These are phyloP conservation scores for Trametes elegans DNA, from an alignment of 768 basidiomycete species.

Conservation along the genomic window DNA sequence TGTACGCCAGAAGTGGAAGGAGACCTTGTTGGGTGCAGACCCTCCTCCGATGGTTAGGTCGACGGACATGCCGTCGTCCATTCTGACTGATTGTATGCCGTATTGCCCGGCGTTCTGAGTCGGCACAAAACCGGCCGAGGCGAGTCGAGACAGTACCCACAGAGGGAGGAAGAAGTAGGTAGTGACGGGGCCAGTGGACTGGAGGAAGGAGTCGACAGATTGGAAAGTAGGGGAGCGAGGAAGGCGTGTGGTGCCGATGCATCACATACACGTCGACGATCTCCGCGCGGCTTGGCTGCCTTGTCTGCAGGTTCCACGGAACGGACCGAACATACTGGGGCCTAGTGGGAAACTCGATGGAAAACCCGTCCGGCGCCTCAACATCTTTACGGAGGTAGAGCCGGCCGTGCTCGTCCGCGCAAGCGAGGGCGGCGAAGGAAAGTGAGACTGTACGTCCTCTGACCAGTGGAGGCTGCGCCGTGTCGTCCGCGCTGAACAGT, in stretches of 20 bases:
- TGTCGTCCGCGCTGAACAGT: neutral
- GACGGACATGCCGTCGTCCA: too few relatives aligned
- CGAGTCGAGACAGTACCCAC: neutral
- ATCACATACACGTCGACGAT: neutral
- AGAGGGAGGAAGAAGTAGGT: neutral
- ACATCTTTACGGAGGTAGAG: neutral
- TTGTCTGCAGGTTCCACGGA: neutral
- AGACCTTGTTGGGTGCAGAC: too few relatives aligned
- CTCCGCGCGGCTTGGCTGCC: neutral
- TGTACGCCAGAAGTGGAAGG: too few relatives aligned
- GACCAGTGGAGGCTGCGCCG: neutral
- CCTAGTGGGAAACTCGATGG: neutral
- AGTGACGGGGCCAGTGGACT: neutral
- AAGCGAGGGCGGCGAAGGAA: neutral
- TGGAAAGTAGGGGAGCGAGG: neutral
- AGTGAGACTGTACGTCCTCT: neutral
- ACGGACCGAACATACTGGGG: neutral
- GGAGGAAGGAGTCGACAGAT: neutral
- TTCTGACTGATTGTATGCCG: neutral
- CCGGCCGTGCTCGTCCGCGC: neutral
- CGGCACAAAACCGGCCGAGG: neutral
- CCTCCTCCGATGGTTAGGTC: too few relatives aligned
- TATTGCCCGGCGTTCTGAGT: too few relatives aligned
- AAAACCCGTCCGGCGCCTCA: neutral
- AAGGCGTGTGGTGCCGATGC: neutral